These are phyloP conservation scores for Casuarina cunninghamiana DNA, from an alignment of 306 rosid species.

Conservation along the genomic window DNA sequence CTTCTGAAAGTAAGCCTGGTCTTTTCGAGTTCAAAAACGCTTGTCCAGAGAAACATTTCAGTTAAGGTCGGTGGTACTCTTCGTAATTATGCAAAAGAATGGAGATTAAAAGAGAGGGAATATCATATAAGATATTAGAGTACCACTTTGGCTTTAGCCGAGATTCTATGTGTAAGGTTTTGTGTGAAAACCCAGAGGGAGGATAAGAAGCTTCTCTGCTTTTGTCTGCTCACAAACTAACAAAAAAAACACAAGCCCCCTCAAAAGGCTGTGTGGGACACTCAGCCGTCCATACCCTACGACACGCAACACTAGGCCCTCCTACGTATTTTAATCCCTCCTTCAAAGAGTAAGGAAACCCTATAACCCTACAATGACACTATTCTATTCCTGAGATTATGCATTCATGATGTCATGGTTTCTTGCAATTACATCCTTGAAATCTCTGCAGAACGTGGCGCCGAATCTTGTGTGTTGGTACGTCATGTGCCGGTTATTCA, in stretches of 20 bases:
- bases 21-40: neutral
- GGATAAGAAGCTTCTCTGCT: constrained; percentile 97
- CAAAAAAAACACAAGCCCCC: constrained; percentile 59
- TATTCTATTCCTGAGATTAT: too few relatives aligned
- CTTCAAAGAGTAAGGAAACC: neutral
- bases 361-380: too few relatives aligned
- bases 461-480: constrained; percentile 35
- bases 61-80: neutral
- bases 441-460: constrained; percentile 19
- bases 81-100: neutral
- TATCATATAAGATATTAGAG: neutral
- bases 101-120: constrained; percentile 21
- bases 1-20: neutral
- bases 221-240: constrained; percentile 93
- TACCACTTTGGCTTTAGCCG: constrained; percentile 47
- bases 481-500: constrained; percentile 27
- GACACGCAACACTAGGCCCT: constrained; percentile 67
- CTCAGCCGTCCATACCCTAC: constrained; percentile 55
- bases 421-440: constrained; percentile 31
- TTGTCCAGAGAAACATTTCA: too few relatives aligned
- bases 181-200: constrained; percentile 68
- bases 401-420: constrained; percentile 17
- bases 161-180: constrained; percentile 66
- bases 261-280: constrained; percentile 56
- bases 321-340: constrained; percentile 18